A percentile compares a stretch with the other conserved stretches of the same genome.
Evolutionary conservation across 2,329 filamentous ascomycete genomes (phyloP).

Genomic region (Apiospora phragmitis): DNA sequence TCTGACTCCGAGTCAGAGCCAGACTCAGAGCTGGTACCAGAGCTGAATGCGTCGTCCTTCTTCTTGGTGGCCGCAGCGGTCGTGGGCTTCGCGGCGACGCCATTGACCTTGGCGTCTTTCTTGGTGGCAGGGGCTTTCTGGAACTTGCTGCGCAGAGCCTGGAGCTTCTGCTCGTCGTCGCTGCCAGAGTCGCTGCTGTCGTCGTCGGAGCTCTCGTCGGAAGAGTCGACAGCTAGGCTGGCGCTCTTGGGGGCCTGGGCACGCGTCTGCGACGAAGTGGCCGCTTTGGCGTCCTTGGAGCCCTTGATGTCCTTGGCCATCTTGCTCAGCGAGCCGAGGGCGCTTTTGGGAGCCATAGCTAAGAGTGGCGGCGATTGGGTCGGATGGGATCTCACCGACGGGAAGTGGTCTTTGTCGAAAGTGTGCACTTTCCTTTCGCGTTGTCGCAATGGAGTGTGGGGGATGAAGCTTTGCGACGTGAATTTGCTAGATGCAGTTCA

Average conservation of each 20-base stretch:
- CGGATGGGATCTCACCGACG: neutral
- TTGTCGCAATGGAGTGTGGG: neutral
- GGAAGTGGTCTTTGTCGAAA: neutral
- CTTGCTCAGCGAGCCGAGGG: constrained; percentile 18
- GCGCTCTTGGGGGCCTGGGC: constrained; percentile 5
- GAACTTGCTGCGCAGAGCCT: neutral
- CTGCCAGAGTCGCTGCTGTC: constrained; percentile 13
- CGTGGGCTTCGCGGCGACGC: neutral
- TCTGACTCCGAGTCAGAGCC: constrained; percentile 20
- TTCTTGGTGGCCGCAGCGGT: neutral
- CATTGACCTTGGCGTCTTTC: constrained; percentile 1
- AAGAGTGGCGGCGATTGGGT: too few species aligned
- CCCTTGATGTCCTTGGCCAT: constrained; percentile 27
- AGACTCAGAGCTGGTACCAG: constrained; percentile 9
- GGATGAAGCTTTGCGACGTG: constrained; percentile 8
- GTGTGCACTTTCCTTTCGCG: neutral
- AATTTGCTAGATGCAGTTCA: neutral
- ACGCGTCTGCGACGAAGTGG: constrained; percentile 14
- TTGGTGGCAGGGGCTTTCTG: neutral
- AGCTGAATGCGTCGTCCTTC: neutral
- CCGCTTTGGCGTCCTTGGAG: constrained; percentile 22
- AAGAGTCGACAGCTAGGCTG: neutral
- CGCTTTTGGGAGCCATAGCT: constrained; percentile 16
- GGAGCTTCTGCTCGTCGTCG: constrained; percentile 12
- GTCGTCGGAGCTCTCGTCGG: neutral